Conservation (phyloP, 441 rosid genomes). For the Breynia disticha region DNA sequence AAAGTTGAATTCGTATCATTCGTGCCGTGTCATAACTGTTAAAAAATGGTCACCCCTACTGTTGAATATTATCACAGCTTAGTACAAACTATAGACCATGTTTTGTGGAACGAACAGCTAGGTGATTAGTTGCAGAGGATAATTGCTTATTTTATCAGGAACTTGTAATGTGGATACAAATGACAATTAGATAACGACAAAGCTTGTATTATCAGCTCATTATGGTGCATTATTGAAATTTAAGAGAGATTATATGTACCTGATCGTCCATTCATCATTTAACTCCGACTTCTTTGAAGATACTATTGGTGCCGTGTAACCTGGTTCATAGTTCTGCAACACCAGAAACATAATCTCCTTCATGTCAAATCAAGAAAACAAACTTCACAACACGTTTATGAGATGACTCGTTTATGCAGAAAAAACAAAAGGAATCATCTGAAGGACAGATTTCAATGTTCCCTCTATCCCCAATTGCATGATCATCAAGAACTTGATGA, state of each 20-base stretch:
- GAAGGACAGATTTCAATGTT: no score
- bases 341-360: background rate
- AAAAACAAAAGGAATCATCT: background rate
- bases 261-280: slow-evolving; percentile 36
- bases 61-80: background rate
- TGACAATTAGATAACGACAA: background rate
- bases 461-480: no score
- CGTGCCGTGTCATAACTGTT: no score
- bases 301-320: slow-evolving; percentile 52
- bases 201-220: background rate
- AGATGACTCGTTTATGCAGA: no score
- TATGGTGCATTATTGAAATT: background rate
- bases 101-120: background rate
- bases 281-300: slow-evolving; percentile 37
- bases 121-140: slow-evolving; percentile 15
- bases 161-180: background rate
- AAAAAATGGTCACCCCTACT: no score
- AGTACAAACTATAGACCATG: background rate
- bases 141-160: slow-evolving; percentile 5
- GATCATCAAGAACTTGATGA: no score
- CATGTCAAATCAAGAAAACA: no score
- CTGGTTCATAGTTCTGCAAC: slow-evolving; percentile 48
- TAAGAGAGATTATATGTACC: slow-evolving; percentile 26
- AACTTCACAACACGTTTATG: no score
- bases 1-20: no score